Percentiles rank a stretch among this genome's conserved stretches.
Evolutionary conservation across 1,284 basidiomycete genomes (phyloP).

Genomic region (Leccinum subrobustum): DNA sequence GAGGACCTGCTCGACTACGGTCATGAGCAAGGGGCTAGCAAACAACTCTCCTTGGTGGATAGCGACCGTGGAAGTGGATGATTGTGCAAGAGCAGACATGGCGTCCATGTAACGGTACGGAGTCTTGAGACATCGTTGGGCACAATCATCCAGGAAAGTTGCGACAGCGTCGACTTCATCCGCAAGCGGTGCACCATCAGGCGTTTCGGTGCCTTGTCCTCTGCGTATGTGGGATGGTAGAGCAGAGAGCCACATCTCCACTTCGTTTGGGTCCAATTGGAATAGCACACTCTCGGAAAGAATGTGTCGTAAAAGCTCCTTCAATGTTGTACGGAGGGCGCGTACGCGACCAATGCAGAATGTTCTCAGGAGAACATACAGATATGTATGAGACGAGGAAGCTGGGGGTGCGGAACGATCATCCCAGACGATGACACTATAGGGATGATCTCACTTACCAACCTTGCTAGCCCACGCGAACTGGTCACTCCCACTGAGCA

Average conservation of each 20-base stretch:
- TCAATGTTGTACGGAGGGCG: slow-evolving; percentile 57
- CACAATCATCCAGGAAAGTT: slow-evolving; percentile 83
- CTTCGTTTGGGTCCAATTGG: slow-evolving; percentile 76
- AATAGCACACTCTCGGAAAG: slow-evolving; percentile 77
- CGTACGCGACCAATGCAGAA: slow-evolving; percentile 50
- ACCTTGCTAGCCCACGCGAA: slow-evolving; percentile 78
- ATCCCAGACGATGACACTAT: slow-evolving; percentile 3
- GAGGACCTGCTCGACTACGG: slow-evolving; percentile 72
- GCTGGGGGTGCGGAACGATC: slow-evolving; percentile 25
- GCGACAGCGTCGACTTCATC: slow-evolving; percentile 65
- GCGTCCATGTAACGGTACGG: slow-evolving; percentile 89
- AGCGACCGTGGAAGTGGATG: slow-evolving; percentile 1
- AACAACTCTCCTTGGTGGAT: slow-evolving; percentile 25
- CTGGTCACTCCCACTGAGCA: slow-evolving; percentile 55
- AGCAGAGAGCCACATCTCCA: slow-evolving; percentile 73
- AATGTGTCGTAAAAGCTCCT: slow-evolving; percentile 56
- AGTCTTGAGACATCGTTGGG: slow-evolving; percentile 80
- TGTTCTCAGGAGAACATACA: slow-evolving; percentile 57
- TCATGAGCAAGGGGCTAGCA: slow-evolving; percentile 73
- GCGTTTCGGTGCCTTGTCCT: slow-evolving; percentile 38
- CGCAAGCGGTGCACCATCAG: slow-evolving; percentile 52
- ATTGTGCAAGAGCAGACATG: slow-evolving; percentile 20
- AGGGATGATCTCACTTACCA: slow-evolving; percentile 42
- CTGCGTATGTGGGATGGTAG: slow-evolving; percentile 43
- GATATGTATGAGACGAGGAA: slow-evolving; percentile 20